Evolutionary conservation across 805 yeast genomes (phyloP), one percentile per base, ranked within the genome.

Genomic region (Ogataea degrootiae): DNA sequence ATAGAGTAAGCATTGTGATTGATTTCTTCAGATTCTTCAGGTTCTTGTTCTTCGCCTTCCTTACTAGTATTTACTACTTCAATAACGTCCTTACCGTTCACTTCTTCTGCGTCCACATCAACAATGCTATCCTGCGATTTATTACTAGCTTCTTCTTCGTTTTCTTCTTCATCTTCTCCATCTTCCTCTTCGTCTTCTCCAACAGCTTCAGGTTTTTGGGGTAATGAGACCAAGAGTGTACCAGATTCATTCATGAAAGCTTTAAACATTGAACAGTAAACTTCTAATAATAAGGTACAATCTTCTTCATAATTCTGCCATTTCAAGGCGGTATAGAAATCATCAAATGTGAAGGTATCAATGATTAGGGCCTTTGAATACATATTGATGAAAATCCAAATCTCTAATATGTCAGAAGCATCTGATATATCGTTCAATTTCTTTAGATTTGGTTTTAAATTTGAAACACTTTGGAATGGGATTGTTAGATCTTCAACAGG

Each of bases 261-360:
- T 39, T 81, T 73, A 39, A 87, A 63, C 14, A 83, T 66, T 3
- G 84, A 75, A 63, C 91, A 82, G 69, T 83, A 85, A 6, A 87
- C 73, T 62, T 84, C 92, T 54, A 80, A 77, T 33, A 87, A 59
- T 34, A 85, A 60, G 11, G 67, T 71, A 55, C 86, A 79, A 36
- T 78, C 64, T 2, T 74, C 72, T 5, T 66, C 65, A 2, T 67
- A 65, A 35, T 71, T 70, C 29, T 69, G 68, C 76, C 82, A 70
- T 36, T 70, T 68, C 67, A 84, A 61, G 11, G 80, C 82, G 46
- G 79, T 77, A 7, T 84, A 60, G 57, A 79, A 86, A 54, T 85
- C 95, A 66, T 88, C 96, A 67, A 85, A 87, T 0, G 92, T 83
- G 56, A 87, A 83, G 0, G 85, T 76, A 57, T 84, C 89, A n/a